phyloP scores from a whole-genome alignment of 306 rosid species.

The Quercus parvula region DNA sequence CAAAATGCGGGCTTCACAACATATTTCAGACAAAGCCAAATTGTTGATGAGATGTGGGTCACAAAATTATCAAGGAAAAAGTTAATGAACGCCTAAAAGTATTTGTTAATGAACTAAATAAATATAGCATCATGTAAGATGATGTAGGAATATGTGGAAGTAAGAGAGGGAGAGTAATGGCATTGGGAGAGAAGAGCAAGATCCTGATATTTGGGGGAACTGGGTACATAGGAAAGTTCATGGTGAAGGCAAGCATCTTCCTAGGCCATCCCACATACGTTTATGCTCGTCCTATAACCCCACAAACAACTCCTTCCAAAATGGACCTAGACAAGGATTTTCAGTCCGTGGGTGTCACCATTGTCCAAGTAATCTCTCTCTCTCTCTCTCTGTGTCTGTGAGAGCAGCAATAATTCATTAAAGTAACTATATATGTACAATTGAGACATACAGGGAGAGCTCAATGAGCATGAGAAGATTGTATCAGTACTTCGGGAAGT shows the following conservation, averaged over 20 bases:
- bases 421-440: no score
- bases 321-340: slow-evolving; percentile 16
- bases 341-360: slow-evolving; percentile 25
- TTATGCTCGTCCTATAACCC: slow-evolving; percentile 25
- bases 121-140: no score
- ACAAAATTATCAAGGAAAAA: no score
- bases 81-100: no score
- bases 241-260: slow-evolving; percentile 38
- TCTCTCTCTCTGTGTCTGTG: background rate
- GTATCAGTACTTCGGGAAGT: slow-evolving; percentile 12
- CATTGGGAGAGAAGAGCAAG: slow-evolving; percentile 16
- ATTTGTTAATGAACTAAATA: no score
- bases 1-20: no score
- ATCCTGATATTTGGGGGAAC: slow-evolving; percentile 43
- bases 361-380: slow-evolving; percentile 7
- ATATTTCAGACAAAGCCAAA: no score
- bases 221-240: slow-evolving; percentile 36
- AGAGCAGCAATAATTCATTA: no score
- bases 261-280: slow-evolving; percentile 37
- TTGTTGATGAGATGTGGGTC: no score
- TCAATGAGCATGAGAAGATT: slow-evolving; percentile 29
- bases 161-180: background rate
- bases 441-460: slow-evolving; percentile 16
- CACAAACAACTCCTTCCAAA: slow-evolving; percentile 19
- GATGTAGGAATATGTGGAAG: no score